Evolutionary conservation across 768 basidiomycete genomes (phyloP).

Genomic region (Mycena indigotica): DNA sequence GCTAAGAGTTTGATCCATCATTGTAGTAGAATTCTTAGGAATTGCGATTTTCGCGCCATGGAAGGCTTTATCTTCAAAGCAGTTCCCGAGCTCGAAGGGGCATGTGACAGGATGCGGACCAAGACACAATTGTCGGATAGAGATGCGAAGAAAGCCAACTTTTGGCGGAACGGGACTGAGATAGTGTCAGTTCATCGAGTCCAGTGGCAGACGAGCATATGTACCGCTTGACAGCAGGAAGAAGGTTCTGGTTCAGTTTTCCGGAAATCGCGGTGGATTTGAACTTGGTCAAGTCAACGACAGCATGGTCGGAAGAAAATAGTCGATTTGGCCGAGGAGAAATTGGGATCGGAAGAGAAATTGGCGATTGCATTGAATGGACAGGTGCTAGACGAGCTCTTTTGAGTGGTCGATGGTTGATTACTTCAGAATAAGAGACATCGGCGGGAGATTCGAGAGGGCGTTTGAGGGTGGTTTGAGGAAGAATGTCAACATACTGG

Average conservation of each 20-base stretch:
- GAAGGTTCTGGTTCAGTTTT: no score
- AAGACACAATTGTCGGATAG: slow-evolving; percentile 3
- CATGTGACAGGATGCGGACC: slow-evolving; percentile 3
- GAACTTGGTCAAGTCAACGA: not conserved
- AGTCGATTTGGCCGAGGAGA: slow-evolving; percentile 2
- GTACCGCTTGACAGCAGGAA: slow-evolving; percentile 1
- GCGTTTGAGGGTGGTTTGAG: slow-evolving; percentile 15
- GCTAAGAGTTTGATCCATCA: not conserved
- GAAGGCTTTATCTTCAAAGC: slow-evolving; percentile 32
- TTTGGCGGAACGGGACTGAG: not conserved
- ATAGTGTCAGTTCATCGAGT: not conserved
- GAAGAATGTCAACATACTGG: slow-evolving; percentile 11
- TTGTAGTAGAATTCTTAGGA: not conserved
- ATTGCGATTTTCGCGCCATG: not conserved
- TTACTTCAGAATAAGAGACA: slow-evolving; percentile 5
- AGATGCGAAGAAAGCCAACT: slow-evolving; percentile 2
- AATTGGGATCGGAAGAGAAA: not conserved
- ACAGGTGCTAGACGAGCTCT: slow-evolving; percentile 9
- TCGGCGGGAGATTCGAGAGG: slow-evolving; percentile 8
- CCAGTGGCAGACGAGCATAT: not conserved
- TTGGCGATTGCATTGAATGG: slow-evolving; percentile 2
- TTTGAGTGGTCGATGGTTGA: slow-evolving; percentile 17
- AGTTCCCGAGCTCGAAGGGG: slow-evolving; percentile 20
- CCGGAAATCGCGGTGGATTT: not conserved
- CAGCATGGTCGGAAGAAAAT: slow-evolving; percentile 4